phyloP scores from a whole-genome alignment of 257 asterid species.

The Fraxinus excelsior region DNA sequence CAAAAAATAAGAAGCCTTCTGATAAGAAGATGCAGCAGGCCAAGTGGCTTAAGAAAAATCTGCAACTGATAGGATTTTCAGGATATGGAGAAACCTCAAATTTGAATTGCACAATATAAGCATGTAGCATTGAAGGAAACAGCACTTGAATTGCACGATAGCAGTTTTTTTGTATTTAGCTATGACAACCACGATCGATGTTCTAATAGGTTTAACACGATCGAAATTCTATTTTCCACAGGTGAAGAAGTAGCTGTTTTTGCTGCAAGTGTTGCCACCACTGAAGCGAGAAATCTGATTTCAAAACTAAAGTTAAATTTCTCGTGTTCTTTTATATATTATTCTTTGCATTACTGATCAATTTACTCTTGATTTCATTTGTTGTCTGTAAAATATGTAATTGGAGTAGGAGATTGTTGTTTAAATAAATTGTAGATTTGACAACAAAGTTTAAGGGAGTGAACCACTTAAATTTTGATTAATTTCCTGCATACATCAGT shows the following conservation, averaged over 20 bases:
- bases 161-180: not conserved
- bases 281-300: conserved; percentile 48
- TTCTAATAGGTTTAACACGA: not conserved
- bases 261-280: conserved; percentile 60
- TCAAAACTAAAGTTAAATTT: conserved; percentile 36
- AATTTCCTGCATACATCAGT: not conserved
- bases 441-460: too few species aligned
- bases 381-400: not conserved
- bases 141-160: not conserved
- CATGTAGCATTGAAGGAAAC: not conserved
- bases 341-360: not conserved
- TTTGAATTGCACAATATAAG: too few species aligned
- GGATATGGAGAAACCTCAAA: conserved; percentile 5
- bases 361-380: not conserved
- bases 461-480: not conserved
- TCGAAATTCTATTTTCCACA: conserved; percentile 23
- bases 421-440: not conserved
- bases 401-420: not conserved
- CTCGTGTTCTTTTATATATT: not conserved
- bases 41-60: not conserved
- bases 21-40: conserved; percentile 7
- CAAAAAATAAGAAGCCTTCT: conserved; percentile 9
- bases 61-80: not conserved
- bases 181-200: not conserved
- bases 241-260: conserved; percentile 75